These are phyloP conservation scores for Colletotrichum sp. DNA, from an alignment of 2,329 filamentous ascomycete species.

Conservation along the genomic window DNA sequence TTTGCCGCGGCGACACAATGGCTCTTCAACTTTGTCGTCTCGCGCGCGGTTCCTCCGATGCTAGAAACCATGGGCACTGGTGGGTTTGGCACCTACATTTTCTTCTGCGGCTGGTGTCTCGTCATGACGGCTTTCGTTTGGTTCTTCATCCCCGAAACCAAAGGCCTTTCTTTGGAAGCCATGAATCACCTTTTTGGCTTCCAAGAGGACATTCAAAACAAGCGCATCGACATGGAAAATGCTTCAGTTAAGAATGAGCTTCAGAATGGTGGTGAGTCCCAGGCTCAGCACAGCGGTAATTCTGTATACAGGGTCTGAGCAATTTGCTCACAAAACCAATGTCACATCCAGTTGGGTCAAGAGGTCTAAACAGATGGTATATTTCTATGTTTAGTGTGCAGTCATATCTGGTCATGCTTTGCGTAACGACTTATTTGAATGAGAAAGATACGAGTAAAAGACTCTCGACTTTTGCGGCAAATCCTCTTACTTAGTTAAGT, in stretches of 20 bases:
- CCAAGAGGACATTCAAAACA: not conserved
- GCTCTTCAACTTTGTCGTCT: conserved; percentile 71
- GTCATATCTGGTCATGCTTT: not conserved
- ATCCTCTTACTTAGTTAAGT: not conserved
- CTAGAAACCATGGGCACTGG: conserved; percentile 51
- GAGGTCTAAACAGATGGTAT: not conserved
- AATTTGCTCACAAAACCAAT: not conserved
- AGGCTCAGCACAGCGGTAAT: not conserved
- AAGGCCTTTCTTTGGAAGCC: conserved; percentile 34
- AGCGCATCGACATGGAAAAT: not conserved
- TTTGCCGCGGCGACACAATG: conserved; percentile 67
- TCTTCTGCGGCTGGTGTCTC: conserved; percentile 44
- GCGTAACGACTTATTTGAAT: not conserved
- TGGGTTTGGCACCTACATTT: conserved; percentile 48
- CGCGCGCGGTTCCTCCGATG: conserved; percentile 69
- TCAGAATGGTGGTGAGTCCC: not conserved
- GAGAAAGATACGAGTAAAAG: not conserved
- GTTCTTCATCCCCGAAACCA: conserved; percentile 58
- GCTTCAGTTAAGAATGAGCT: not conserved
- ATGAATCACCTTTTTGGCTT: conserved; percentile 20
- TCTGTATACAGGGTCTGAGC: not conserved
- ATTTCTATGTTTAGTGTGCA: not conserved
- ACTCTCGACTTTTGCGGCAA: not conserved
- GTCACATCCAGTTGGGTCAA: not conserved
- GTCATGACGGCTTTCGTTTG: conserved; percentile 13